Percentiles rank a stretch among this genome's conserved stretches.
Conservation (phyloP, 164 flowering plant genomes). For the Macadamia tetraphylla region DNA sequence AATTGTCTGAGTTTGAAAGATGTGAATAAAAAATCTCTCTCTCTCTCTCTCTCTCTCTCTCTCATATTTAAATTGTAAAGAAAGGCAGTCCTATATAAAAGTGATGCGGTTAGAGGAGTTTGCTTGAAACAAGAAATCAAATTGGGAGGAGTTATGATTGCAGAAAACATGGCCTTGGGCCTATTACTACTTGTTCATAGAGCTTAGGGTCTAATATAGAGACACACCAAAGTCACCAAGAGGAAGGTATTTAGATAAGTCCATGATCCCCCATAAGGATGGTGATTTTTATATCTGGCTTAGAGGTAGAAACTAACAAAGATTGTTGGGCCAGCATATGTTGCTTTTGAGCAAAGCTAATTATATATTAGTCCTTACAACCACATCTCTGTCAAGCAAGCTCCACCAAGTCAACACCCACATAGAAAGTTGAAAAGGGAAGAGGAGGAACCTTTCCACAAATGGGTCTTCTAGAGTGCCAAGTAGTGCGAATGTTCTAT, state of each 20-base stretch:
- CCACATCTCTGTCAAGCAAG: conserved; percentile 11
- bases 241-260: too few relatives aligned
- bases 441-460: not conserved
- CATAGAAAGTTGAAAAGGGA: not conserved
- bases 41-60: not conserved
- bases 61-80: not conserved
- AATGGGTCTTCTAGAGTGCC: not conserved
- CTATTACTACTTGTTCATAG: conserved; percentile 10
- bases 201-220: not conserved
- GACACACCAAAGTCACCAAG: not conserved
- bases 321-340: conserved; percentile 4
- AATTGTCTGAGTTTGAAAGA: not conserved
- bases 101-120: conserved; percentile 4
- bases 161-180: conserved; percentile 11
- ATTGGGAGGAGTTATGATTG: conserved; percentile 8
- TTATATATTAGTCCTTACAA: conserved; percentile 8
- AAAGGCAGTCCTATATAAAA: conserved; percentile 5
- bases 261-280: not conserved
- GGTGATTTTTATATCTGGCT: conserved; percentile 2
- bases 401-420: conserved; percentile 1
- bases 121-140: conserved; percentile 8
- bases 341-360: conserved; percentile 12
- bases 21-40: not conserved
- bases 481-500: not conserved
- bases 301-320: conserved; percentile 1